Evolutionary conservation across 1,284 basidiomycete genomes (phyloP), one percentile per base, ranked within the genome.

Genomic region (Tremellales sp.): DNA sequence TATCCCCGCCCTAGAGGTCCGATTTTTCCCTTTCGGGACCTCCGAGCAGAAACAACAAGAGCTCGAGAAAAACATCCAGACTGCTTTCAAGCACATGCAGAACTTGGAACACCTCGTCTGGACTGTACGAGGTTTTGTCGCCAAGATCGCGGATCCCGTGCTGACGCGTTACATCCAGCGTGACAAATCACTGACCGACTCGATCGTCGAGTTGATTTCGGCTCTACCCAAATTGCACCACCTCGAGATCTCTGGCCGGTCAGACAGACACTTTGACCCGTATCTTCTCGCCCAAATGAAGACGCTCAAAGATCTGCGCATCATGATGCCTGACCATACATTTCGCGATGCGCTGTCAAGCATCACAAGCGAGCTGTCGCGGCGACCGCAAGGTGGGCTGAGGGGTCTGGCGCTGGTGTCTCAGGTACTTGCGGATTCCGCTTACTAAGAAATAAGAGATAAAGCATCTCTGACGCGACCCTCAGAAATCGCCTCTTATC

Each of bases 171-270:
- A 32, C 14, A 7, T 7, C 5, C 48, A 71, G 70, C 56, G 71
- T 10, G 70, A 73, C 51, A 59, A 59, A 31, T 68, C 65, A 2
- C 43, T 72, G 4, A 63, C 58, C 14, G 56, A 63, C 0, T 37
- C 56, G 4, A 42, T 72, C n/a, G 48, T 71, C 12, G 53, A 56
- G 16, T 53, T 35, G 8, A 58, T 73, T 32, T 51, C 59, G 0
- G n/a, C 40, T 2, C 51, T 68, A 1, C 53, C 47, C 0, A 34
- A 53, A 5, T 53, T 73, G 0, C 48, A 48, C 0, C 54, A 57
- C 1, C 54, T 73, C 3, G 71, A 72, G 51, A 53, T 73, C 3
- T 66, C 70, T 1, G 71, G 71, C 8, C 69, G 69, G 45, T 63
- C 64, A 6, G 50, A 60, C 16, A 47, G 58, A 24, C 60, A 61